Evolutionary conservation across 2,329 filamentous ascomycete genomes (phyloP).

Genomic region (Fusarium sacchari): DNA sequence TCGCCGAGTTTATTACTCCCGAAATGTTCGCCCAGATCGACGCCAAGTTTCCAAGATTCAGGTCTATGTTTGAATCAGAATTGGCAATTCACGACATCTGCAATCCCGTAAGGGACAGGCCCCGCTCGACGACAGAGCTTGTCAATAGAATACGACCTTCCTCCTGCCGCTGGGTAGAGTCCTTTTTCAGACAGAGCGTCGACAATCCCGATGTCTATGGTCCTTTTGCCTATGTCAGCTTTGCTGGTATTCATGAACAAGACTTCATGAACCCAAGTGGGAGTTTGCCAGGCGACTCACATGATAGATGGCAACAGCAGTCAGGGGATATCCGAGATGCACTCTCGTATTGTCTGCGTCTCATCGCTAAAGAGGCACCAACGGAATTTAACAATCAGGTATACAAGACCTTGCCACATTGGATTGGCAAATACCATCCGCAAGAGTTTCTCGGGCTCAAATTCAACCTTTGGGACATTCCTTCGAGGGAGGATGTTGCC

Average conservation of each 20-base stretch:
- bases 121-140: accelerated
- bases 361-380: background rate
- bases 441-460: background rate
- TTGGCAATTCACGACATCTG: accelerated
- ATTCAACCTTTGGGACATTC: background rate
- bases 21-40: background rate
- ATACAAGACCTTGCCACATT: background rate
- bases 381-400: background rate
- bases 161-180: accelerated
- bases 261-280: background rate
- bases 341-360: background rate
- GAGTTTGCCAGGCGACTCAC: accelerated
- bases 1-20: background rate
- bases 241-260: accelerated
- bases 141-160: accelerated
- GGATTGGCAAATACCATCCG: background rate
- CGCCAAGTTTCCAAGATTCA: background rate
- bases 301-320: background rate
- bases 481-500: accelerated
- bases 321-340: background rate
- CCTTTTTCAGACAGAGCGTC: accelerated
- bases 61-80: background rate
- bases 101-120: accelerated
- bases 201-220: background rate
- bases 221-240: accelerated